phyloP scores from a whole-genome alignment of 139 green algal species.

The Ulvella scutata region DNA sequence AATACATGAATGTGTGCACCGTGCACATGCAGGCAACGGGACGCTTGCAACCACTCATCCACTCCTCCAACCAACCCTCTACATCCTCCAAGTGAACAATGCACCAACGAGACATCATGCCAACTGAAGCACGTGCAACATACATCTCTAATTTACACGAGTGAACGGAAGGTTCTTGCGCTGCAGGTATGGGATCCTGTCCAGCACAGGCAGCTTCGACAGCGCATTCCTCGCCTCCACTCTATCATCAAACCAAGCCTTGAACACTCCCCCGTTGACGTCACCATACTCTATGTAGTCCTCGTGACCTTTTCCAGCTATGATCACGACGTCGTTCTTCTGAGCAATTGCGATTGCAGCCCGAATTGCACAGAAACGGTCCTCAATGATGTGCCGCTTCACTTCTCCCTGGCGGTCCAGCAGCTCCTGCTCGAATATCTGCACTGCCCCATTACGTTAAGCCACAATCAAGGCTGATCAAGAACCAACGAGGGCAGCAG shows the following conservation, averaged over 20 bases:
- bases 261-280: constrained; percentile 19
- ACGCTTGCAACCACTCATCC: too few relatives aligned
- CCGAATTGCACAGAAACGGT: constrained; percentile 75
- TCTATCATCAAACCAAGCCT: constrained; percentile 78
- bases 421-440: background rate
- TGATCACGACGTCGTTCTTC: constrained; percentile 67
- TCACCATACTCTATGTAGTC: constrained; percentile 59
- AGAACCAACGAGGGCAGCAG: too few relatives aligned
- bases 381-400: constrained; percentile 44
- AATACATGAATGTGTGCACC: too few relatives aligned
- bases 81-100: too few relatives aligned
- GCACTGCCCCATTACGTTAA: too few relatives aligned
- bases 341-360: constrained; percentile 80
- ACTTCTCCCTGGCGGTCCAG: constrained; percentile 3
- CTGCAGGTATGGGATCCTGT: constrained; percentile 26
- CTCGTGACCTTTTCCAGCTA: constrained; percentile 71
- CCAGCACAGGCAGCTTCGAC: constrained; percentile 38
- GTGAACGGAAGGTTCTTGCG: constrained; percentile 22
- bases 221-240: constrained; percentile 70
- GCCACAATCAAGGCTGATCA: too few relatives aligned
- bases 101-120: too few relatives aligned
- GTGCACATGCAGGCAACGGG: too few relatives aligned
- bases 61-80: too few relatives aligned
- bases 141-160: too few relatives aligned
- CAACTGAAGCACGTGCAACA: too few relatives aligned